Evolutionary conservation across 495 filamentous ascomycete genomes (phyloP), one percentile per base, ranked within the genome.

Genomic region (Aspergillus kassunensis): DNA sequence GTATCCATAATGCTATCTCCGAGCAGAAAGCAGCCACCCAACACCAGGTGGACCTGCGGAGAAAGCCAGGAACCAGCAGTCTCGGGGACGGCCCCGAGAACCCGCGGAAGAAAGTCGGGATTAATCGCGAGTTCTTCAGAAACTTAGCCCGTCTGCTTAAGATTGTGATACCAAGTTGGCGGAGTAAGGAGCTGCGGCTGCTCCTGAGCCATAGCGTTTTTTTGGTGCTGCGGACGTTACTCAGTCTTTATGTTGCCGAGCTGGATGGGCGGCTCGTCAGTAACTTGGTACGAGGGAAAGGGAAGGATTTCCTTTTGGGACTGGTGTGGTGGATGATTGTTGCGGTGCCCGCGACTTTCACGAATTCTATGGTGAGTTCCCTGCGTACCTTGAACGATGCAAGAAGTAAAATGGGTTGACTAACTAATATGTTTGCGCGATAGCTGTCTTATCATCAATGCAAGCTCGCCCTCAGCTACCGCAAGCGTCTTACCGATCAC

Each of bases 281-380:
- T 66, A 89, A 83, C 57, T 69, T 98, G 51, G 90, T 98, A 21
- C 83, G 90, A 61, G 93, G 93, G 6, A 92, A 85, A 58, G 93
- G 93, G 16, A 91, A 80, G 69, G 90, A 95, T 47, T 98, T 98
- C 59, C 73, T 97, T 59, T 81, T 82, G 40, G 86, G 90, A 9
- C 80, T 98, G 56, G 82, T 95, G 4, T 97, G 92, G 91, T 98
- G 93, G 93, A 98, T 98, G 93, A 70, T 90, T 56, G 92, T 98
- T 59, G 91, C 93, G 36, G 77, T 98, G n/a, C 93, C 93, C 4
- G 95, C 93, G 15, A 97, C 95, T 0, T 98, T 97, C 58, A 98
- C 93, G 20, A 98, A 98, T 69, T 97, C 93, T 2, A 97, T 97
- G 95, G 88, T 95, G 66, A 65, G 86, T 36, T 16, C 34, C 10